phyloP scores from a whole-genome alignment of 352 stramenopile species.

The Pilasporangium apinafurcum region DNA sequence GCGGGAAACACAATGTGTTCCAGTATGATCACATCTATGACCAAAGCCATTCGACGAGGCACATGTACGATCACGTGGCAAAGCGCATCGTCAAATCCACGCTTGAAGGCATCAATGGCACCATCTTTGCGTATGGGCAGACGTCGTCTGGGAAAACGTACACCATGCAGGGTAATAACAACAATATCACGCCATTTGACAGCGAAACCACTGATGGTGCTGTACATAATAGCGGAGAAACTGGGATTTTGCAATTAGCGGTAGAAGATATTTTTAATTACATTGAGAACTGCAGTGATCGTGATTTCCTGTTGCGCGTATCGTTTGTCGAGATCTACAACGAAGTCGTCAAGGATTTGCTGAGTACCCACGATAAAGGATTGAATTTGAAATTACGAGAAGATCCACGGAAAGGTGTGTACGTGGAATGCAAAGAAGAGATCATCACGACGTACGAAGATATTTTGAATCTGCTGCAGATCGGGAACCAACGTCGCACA shows the following conservation, averaged over 20 bases:
- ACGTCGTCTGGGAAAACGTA: conserved; percentile 95
- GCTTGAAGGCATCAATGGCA: conserved; percentile 74
- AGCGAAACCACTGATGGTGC: conserved; percentile 20
- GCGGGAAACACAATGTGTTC: conserved; percentile 65
- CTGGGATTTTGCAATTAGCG: conserved; percentile 88
- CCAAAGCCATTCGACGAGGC: conserved; percentile 28
- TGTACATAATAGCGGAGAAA: conserved; percentile 6
- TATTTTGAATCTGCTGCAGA: conserved; percentile 47
- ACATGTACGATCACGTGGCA: conserved; percentile 57
- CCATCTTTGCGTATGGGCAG: conserved; percentile 96
- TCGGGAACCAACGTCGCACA: conserved; percentile 61
- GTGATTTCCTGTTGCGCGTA: conserved; percentile 93
- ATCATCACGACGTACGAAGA: conserved; percentile 85
- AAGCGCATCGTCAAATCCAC: conserved; percentile 71
- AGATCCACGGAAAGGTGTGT: conserved; percentile 93
- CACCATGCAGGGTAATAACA: conserved; percentile 94
- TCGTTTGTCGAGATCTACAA: conserved; percentile 99
- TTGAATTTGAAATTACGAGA: conserved; percentile 86
- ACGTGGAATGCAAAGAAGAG: conserved; percentile 94
- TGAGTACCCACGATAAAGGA: conserved; percentile 55
- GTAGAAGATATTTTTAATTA: conserved; percentile 93
- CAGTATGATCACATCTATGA: conserved; percentile 81
- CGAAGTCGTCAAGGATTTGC: conserved; percentile 95
- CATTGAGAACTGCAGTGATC: conserved; percentile 71
- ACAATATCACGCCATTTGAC: conserved; percentile 10